These are phyloP conservation scores for Corylus americana DNA, from an alignment of 306 rosid genomes.

Conservation along the genomic window DNA sequence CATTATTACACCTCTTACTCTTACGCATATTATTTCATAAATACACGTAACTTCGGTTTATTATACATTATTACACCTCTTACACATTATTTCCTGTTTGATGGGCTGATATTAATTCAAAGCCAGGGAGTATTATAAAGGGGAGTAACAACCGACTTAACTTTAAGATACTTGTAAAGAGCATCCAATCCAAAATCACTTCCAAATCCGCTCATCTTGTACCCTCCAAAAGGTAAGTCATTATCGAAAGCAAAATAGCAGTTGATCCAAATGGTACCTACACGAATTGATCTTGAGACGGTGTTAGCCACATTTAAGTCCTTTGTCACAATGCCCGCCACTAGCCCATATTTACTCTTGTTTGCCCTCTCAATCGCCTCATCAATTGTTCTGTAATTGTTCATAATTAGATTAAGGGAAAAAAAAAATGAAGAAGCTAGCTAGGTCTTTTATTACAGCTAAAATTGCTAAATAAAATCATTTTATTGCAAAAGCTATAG, in stretches of 20 bases:
- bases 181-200: slow-evolving; percentile 69
- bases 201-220: slow-evolving; percentile 87
- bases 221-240: slow-evolving; percentile 81
- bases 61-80: too few species aligned
- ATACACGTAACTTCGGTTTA: too few species aligned
- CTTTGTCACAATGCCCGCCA: slow-evolving; percentile 83
- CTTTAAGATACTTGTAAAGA: slow-evolving; percentile 63
- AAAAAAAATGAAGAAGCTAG: background rate
- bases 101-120: slow-evolving; percentile 19
- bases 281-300: slow-evolving; percentile 76
- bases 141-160: slow-evolving; percentile 80
- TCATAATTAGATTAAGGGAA: background rate
- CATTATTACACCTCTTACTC: background rate
- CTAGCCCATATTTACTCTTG: slow-evolving; percentile 69
- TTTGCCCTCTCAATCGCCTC: slow-evolving; percentile 77
- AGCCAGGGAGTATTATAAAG: slow-evolving; percentile 88
- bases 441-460: too few species aligned
- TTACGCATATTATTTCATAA: too few species aligned
- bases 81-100: background rate
- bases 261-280: slow-evolving; percentile 80
- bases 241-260: slow-evolving; percentile 64
- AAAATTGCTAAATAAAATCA: too few species aligned
- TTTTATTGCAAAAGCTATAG: too few species aligned
- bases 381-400: slow-evolving; percentile 61
- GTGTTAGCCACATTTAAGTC: slow-evolving; percentile 72